Percentiles rank a stretch among this genome's conserved stretches.
These are phyloP conservation scores for Tricholoma sp. DNA, from an alignment of 768 basidiomycete species.

Conservation along the genomic window DNA sequence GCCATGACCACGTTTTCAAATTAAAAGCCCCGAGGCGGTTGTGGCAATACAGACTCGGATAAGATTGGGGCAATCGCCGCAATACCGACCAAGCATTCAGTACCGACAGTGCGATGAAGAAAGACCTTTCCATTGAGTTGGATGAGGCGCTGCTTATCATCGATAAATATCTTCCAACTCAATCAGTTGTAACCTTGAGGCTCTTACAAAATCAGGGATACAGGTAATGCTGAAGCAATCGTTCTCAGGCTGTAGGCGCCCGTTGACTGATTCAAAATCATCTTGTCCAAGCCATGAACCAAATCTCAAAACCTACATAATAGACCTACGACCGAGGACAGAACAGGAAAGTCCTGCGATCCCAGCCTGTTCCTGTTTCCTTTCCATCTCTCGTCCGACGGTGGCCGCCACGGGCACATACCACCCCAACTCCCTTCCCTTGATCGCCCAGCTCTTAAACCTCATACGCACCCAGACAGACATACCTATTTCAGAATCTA, in stretches of 20 bases:
- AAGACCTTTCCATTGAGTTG: background rate
- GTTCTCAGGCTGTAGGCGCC: background rate
- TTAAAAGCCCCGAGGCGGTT: too few species aligned
- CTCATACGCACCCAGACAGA: slow-evolving; percentile 39
- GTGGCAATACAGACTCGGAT: too few species aligned
- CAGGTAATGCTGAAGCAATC: slow-evolving; percentile 3
- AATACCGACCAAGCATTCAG: too few species aligned
- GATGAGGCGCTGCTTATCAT: slow-evolving; percentile 12
- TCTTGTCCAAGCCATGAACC: slow-evolving; percentile 8
- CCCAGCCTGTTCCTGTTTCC: slow-evolving; percentile 20
- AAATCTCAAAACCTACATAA: slow-evolving; percentile 15
- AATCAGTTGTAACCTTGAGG: slow-evolving; percentile 8
- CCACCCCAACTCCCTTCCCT: slow-evolving; percentile 32
- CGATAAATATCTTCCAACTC: slow-evolving; percentile 6
- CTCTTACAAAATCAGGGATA: slow-evolving; percentile 13
- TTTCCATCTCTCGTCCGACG: slow-evolving; percentile 22
- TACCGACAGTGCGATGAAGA: background rate
- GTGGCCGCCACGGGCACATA: slow-evolving; percentile 12
- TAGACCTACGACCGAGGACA: slow-evolving; percentile 8
- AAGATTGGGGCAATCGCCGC: too few species aligned
- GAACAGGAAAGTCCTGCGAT: slow-evolving; percentile 1
- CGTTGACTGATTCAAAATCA: background rate
- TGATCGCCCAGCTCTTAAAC: slow-evolving; percentile 34
- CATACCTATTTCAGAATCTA: slow-evolving; percentile 45
- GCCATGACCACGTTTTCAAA: too few species aligned